Evolutionary conservation across 345 rosid genomes (phyloP).

Genomic region (Euphorbia peplus): DNA sequence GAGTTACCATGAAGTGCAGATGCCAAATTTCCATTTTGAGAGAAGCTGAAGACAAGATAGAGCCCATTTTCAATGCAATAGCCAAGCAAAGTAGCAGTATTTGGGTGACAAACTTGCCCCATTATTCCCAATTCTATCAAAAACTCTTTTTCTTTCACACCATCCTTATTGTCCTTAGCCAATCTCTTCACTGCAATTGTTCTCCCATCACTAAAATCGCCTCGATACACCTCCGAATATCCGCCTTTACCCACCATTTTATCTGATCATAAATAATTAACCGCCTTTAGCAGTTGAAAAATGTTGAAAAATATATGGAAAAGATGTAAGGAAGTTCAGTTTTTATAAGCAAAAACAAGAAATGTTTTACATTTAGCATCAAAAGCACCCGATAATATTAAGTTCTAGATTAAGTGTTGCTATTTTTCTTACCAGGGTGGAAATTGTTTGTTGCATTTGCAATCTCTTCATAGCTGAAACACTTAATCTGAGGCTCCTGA

Average conservation of each 20-base stretch:
- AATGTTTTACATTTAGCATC: too few species aligned
- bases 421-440: constrained; percentile 54
- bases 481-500: constrained; percentile 48
- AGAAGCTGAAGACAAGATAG: constrained; percentile 69
- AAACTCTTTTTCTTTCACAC: constrained; percentile 77
- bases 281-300: too few species aligned
- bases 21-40: constrained; percentile 72
- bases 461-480: constrained; percentile 74
- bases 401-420: too few species aligned
- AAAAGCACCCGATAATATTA: too few species aligned
- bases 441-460: constrained; percentile 66
- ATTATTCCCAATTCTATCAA: constrained; percentile 77
- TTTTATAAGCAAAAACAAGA: too few species aligned
- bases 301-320: too few species aligned
- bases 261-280: constrained; percentile 30
- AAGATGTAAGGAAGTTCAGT: too few species aligned
- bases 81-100: constrained; percentile 74
- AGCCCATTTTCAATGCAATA: constrained; percentile 89
- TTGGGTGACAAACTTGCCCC: constrained; percentile 82
- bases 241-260: constrained; percentile 80
- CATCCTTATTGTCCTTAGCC: constrained; percentile 70
- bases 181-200: constrained; percentile 78
- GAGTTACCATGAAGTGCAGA: constrained; percentile 72
- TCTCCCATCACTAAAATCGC: constrained; percentile 70
- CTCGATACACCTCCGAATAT: constrained; percentile 87